Conservation (phyloP, 2,329 filamentous ascomycete genomes). For the Plenodomus lindquistii region DNA sequence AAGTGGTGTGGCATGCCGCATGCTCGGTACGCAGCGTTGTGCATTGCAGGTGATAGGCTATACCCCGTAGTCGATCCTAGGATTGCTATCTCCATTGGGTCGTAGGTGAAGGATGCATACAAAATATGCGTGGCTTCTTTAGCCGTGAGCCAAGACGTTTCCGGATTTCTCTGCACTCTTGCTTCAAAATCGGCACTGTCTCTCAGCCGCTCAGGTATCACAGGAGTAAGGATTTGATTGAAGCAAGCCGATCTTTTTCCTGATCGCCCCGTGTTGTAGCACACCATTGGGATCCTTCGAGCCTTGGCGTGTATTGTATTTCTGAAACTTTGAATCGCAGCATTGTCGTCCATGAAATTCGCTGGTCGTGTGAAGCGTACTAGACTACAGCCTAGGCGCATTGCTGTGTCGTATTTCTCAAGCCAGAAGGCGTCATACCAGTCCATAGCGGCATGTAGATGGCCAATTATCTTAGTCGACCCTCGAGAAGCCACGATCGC, state of each 20-base stretch:
- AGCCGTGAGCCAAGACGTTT: constrained; percentile 60
- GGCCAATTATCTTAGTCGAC: constrained; percentile 64
- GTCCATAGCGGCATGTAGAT: constrained; percentile 53
- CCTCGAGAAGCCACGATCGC: constrained; percentile 57
- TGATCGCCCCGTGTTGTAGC: constrained; percentile 66
- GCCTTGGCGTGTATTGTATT: constrained; percentile 52
- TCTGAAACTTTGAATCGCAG: constrained; percentile 61
- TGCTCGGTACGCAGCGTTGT: constrained; percentile 68
- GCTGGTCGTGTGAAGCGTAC: constrained; percentile 65
- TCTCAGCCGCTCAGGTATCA: constrained; percentile 57
- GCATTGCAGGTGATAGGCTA: constrained; percentile 76
- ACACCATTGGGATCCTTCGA: constrained; percentile 59
- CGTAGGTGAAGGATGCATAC: constrained; percentile 67
- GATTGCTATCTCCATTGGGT: constrained; percentile 72
- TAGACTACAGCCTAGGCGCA: constrained; percentile 62
- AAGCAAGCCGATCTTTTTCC: constrained; percentile 68
- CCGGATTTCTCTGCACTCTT: constrained; percentile 40
- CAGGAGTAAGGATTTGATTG: constrained; percentile 66
- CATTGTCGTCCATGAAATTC: constrained; percentile 62
- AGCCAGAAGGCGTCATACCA: constrained; percentile 63
- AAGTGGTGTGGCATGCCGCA: constrained; percentile 72
- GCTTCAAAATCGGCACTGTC: constrained; percentile 37
- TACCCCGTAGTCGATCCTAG: constrained; percentile 75
- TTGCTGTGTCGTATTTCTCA: constrained; percentile 62
- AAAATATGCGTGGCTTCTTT: constrained; percentile 67